phyloP scores from a whole-genome alignment of 2,329 filamentous ascomycete genomes.

The Rhinocladiella similis region DNA sequence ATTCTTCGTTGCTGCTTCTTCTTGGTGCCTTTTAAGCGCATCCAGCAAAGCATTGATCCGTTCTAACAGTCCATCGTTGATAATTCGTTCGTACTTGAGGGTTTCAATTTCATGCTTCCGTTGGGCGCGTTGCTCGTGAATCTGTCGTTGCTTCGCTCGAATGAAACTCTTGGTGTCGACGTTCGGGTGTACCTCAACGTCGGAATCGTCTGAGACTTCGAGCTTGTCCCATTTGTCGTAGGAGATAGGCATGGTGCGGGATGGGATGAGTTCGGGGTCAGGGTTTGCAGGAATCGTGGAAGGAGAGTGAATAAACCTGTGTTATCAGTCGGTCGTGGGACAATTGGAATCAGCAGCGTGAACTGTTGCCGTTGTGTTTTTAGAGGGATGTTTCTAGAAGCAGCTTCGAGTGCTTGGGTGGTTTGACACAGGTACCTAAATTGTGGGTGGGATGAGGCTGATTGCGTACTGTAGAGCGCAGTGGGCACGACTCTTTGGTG shows the following conservation, averaged over 20 bases:
- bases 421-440: not conserved
- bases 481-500: no score
- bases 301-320: no score
- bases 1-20: slow-evolving; percentile 62
- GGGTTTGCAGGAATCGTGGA: no score
- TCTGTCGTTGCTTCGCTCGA: slow-evolving; percentile 95
- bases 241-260: slow-evolving; percentile 56
- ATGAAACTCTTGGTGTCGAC: slow-evolving; percentile 99
- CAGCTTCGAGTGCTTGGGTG: not conserved
- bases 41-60: slow-evolving; percentile 79
- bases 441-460: not conserved
- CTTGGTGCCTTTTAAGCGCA: slow-evolving; percentile 72
- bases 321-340: not conserved
- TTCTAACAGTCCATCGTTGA: slow-evolving; percentile 86
- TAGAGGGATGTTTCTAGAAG: slow-evolving; percentile 14
- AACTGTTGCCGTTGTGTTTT: not conserved
- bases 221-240: slow-evolving; percentile 73
- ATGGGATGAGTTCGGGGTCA: not conserved
- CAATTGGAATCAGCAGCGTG: not conserved
- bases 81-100: slow-evolving; percentile 81
- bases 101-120: slow-evolving; percentile 87
- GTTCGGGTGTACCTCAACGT: slow-evolving; percentile 97
- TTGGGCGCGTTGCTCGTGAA: slow-evolving; percentile 85
- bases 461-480: not conserved
- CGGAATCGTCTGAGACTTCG: slow-evolving; percentile 96